These are phyloP conservation scores for Fraxinus angustifolia DNA, from an alignment of 305 asterid genomes.

Conservation along the genomic window DNA sequence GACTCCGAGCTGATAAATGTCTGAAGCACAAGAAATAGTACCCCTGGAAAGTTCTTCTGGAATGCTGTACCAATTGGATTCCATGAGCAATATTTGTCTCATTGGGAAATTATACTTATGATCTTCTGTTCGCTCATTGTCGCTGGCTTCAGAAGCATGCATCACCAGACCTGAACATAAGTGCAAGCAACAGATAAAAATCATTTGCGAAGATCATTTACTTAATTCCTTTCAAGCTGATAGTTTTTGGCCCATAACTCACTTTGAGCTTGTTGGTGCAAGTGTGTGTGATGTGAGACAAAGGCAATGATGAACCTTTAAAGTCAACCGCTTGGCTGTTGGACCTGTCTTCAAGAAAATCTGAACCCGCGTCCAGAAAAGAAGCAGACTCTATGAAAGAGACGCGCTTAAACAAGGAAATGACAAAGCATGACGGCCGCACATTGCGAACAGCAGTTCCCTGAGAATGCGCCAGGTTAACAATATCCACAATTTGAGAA, in stretches of 20 bases:
- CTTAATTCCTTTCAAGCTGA: conserved; percentile 20
- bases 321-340: conserved; percentile 43
- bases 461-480: conserved; percentile 80
- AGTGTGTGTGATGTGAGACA: conserved; percentile 23
- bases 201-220: conserved; percentile 30
- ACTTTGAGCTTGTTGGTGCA: conserved; percentile 15
- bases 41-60: conserved; percentile 63
- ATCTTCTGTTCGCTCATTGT: conserved; percentile 24
- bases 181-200: conserved; percentile 44
- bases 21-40: conserved; percentile 64
- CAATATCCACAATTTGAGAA: conserved; percentile 77
- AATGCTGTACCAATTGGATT: conserved; percentile 47
- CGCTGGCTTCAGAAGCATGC: conserved; percentile 30
- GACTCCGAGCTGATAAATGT: conserved; percentile 87
- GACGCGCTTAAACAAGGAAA: conserved; percentile 76
- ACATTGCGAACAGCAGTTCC: conserved; percentile 79
- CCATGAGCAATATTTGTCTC: conserved; percentile 52
- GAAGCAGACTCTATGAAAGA: conserved; percentile 90
- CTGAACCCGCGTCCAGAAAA: conserved; percentile 79
- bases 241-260: conserved; percentile 23
- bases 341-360: conserved; percentile 57
- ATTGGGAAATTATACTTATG: conserved; percentile 47
- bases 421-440: conserved; percentile 82
- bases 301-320: conserved; percentile 39
- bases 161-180: conserved; percentile 35